These are phyloP conservation scores for Bruguiera gymnorhiza DNA, from an alignment of 345 rosid genomes.

Conservation along the genomic window DNA sequence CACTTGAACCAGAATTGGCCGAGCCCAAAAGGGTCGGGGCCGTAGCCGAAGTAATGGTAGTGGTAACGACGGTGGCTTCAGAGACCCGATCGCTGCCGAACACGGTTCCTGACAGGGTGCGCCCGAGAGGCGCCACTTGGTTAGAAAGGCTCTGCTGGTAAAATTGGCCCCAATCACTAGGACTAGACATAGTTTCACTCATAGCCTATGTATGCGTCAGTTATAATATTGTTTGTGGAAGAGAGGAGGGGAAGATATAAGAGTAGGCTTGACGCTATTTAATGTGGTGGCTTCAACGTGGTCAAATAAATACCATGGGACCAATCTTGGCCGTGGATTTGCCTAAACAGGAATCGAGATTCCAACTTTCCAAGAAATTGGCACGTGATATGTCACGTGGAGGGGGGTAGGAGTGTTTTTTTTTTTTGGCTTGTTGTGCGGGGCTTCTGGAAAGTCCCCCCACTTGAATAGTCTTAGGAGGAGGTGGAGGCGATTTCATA, in stretches of 20 bases:
- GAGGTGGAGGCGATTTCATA: not conserved
- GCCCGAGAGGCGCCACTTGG: not conserved
- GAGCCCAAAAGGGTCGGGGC: not conserved
- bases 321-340: slow-evolving; percentile 34
- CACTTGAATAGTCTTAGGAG: not conserved
- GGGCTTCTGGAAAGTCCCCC: not conserved
- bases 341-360: not conserved
- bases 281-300: slow-evolving; percentile 30
- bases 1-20: slow-evolving; percentile 11
- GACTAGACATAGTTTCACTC: slow-evolving; percentile 55
- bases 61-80: slow-evolving; percentile 30
- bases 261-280: slow-evolving; percentile 21
- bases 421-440: not conserved
- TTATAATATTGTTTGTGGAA: not conserved
- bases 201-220: slow-evolving; percentile 6
- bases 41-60: slow-evolving; percentile 1
- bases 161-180: slow-evolving; percentile 66
- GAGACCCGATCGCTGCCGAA: slow-evolving; percentile 19
- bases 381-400: slow-evolving; percentile 16
- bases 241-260: slow-evolving; percentile 23
- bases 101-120: slow-evolving; percentile 2
- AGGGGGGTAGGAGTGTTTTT: not conserved
- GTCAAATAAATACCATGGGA: slow-evolving; percentile 37
- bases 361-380: not conserved
- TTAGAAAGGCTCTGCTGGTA: slow-evolving; percentile 43